A percentile compares a stretch with the other conserved stretches of the same genome.
These are phyloP conservation scores for Skeletonema marinoi DNA, from an alignment of 108 stramenopile genomes.

Conservation along the genomic window DNA sequence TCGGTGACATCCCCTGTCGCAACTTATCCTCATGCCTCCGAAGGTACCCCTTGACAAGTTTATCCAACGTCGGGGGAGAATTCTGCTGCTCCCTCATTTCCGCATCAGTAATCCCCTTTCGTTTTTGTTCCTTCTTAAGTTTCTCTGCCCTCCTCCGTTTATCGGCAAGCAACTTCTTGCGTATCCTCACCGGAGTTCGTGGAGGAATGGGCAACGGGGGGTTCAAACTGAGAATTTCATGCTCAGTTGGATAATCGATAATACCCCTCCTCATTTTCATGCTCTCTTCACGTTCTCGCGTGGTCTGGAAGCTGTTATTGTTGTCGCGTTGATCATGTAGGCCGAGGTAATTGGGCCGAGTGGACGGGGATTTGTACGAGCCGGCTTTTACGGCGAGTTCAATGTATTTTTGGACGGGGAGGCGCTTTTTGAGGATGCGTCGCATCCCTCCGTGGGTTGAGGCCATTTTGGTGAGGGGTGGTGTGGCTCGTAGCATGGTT, in stretches of 20 bases:
- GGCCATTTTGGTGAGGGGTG: conserved; percentile 42
- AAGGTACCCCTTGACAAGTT: conserved; percentile 64
- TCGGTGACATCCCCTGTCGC: conserved; percentile 16
- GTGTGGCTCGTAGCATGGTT: conserved; percentile 32
- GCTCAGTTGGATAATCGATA: conserved; percentile 74
- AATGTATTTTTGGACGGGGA: conserved; percentile 52
- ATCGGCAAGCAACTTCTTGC: conserved; percentile 29
- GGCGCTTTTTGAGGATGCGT: conserved; percentile 48
- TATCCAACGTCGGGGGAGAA: conserved; percentile 46
- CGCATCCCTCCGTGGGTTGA: conserved; percentile 52
- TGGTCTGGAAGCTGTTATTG: conserved; percentile 2
- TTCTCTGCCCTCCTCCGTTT: conserved; percentile 18
- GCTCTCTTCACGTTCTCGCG: conserved; percentile 34
- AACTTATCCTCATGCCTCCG: conserved; percentile 43
- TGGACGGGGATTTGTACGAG: conserved; percentile 49
- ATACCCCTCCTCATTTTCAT: conserved; percentile 50
- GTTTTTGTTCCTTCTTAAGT: conserved; percentile 18
- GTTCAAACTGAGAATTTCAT: conserved; percentile 73
- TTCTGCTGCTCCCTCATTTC: conserved; percentile 13
- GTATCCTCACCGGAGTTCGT: conserved; percentile 48
- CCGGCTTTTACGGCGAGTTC: conserved; percentile 56
- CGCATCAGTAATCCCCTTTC: conserved; percentile 11
- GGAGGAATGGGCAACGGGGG: conserved; percentile 75
- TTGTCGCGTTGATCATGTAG: conserved; percentile 30
- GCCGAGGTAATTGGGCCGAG: conserved; percentile 44